phyloP scores from a whole-genome alignment of 768 basidiomycete species.

The Rhizopogon roseolus region DNA sequence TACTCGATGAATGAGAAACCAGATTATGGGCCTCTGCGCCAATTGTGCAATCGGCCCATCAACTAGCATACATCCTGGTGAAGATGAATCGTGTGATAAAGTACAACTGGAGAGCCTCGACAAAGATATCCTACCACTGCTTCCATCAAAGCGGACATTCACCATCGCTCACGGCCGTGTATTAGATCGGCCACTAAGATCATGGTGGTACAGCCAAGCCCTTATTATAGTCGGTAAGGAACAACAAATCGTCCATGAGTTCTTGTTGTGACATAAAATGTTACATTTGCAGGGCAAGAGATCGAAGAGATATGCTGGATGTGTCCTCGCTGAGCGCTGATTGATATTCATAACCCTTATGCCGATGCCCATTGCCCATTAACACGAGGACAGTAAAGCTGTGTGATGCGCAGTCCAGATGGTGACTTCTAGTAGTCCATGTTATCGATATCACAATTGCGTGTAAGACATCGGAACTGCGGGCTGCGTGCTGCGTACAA shows the following conservation, averaged over 20 bases:
- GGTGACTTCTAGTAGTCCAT: neutral
- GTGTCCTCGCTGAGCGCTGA: no score
- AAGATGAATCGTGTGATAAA: no score
- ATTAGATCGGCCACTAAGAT: no score
- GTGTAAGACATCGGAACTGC: neutral
- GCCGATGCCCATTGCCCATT: neutral
- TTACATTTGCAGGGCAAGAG: no score
- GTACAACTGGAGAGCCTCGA: neutral
- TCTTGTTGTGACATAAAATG: no score
- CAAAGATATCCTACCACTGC: neutral
- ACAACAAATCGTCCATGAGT: no score
- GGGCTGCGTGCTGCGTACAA: neutral
- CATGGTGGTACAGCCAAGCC: no score
- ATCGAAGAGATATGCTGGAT: no score
- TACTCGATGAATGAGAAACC: slow-evolving; percentile 27
- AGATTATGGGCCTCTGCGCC: neutral
- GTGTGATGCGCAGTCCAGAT: neutral
- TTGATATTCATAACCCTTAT: no score
- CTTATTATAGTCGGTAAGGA: no score
- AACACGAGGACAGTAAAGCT: neutral
- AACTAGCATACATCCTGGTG: no score
- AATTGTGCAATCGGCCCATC: neutral
- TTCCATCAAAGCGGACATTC: neutral
- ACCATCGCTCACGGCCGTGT: neutral
- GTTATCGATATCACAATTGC: no score